phyloP scores from a whole-genome alignment of 2,329 filamentous ascomycete species.

The Arachnomyces sp. region DNA sequence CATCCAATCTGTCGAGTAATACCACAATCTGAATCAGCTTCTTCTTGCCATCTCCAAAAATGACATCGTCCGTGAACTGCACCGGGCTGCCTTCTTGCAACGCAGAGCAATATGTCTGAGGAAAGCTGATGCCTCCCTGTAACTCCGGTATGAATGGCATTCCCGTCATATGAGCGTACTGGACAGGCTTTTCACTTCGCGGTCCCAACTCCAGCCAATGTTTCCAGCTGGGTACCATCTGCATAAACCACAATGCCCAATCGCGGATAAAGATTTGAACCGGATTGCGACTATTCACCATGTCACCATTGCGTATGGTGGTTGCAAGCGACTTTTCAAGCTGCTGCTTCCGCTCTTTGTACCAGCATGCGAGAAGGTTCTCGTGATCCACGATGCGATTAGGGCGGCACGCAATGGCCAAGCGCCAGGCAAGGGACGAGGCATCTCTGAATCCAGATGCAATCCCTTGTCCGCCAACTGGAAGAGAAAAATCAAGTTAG shows the following conservation, averaged over 20 bases:
- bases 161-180: conserved; percentile 21
- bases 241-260: too few species aligned
- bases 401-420: not conserved
- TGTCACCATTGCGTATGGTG: conserved; percentile 28
- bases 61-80: conserved; percentile 27
- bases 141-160: conserved; percentile 26
- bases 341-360: conserved; percentile 31
- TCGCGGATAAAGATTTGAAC: conserved; percentile 26
- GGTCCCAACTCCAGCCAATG: too few species aligned
- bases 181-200: too few species aligned
- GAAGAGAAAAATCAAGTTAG: too few species aligned
- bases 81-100: conserved; percentile 4
- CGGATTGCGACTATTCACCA: conserved; percentile 22
- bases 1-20: too few species aligned
- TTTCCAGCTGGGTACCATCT: too few species aligned
- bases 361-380: conserved; percentile 25
- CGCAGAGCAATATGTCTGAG: conserved; percentile 27
- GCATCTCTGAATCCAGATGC: conserved; percentile 2
- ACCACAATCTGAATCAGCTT: conserved; percentile 27
- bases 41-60: conserved; percentile 20
- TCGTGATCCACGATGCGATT: too few species aligned
- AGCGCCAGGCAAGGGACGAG: not conserved
- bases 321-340: conserved; percentile 27
- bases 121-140: conserved; percentile 25
- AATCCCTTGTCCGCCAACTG: conserved; percentile 15